phyloP scores from a whole-genome alignment of 805 yeast genomes.

The Candida stauntonica region DNA sequence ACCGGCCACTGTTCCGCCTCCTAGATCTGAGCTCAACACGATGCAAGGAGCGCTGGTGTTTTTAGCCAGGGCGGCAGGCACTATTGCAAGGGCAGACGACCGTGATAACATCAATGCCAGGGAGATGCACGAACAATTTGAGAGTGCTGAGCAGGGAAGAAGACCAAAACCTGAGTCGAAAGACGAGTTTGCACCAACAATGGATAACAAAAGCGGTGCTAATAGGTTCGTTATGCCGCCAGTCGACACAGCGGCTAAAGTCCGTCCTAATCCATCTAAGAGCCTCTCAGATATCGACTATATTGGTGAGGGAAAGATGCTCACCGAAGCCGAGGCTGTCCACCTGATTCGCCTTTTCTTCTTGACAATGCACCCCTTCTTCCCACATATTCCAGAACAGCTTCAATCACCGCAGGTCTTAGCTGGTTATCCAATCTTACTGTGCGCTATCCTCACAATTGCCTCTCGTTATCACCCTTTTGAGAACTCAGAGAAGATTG shows the following conservation, averaged over 20 bases:
- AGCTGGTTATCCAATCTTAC: slow-evolving; percentile 73
- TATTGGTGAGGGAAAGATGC: slow-evolving; percentile 50
- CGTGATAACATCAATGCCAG: slow-evolving; percentile 56
- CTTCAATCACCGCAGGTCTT: slow-evolving; percentile 61
- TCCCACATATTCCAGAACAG: slow-evolving; percentile 79
- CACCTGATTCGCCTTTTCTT: slow-evolving; percentile 59
- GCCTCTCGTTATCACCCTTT: slow-evolving; percentile 72
- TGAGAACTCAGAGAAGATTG: slow-evolving; percentile 34
- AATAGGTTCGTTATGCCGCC: slow-evolving; percentile 28
- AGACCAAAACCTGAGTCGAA: slow-evolving; percentile 2
- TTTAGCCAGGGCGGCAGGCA: slow-evolving; percentile 75
- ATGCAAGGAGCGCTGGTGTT: slow-evolving; percentile 64
- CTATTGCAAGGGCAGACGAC: slow-evolving; percentile 64
- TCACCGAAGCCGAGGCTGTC: slow-evolving; percentile 61
- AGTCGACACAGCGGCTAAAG: slow-evolving; percentile 28
- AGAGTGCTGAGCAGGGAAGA: slow-evolving; percentile 25
- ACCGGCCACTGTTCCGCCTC: slow-evolving; percentile 18
- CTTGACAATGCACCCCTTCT: slow-evolving; percentile 80
- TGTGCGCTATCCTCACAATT: slow-evolving; percentile 78
- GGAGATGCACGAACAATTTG: slow-evolving; percentile 44
- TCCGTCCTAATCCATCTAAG: slow-evolving; percentile 32
- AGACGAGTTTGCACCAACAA: slow-evolving; percentile 24
- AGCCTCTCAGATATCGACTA: slow-evolving; percentile 58
- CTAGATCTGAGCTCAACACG: slow-evolving; percentile 27
- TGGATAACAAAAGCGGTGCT: slow-evolving; percentile 19